phyloP scores from a whole-genome alignment of 441 rosid genomes.

The Erodium moschatum region DNA sequence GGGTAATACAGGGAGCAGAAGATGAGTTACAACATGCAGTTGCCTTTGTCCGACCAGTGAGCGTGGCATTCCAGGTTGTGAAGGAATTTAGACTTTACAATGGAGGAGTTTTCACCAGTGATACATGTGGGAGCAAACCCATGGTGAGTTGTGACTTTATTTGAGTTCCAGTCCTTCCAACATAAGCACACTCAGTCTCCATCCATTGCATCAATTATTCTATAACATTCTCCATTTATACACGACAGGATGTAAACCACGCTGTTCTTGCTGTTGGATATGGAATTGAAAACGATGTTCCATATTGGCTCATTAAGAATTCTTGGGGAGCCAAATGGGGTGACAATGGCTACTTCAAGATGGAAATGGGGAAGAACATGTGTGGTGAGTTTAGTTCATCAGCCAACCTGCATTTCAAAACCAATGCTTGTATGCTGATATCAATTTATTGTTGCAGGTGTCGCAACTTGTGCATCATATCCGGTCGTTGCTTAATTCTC shows the following conservation, averaged over 20 bases:
- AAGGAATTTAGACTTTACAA: constrained; percentile 54
- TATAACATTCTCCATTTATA: neutral
- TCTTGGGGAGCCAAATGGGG: constrained; percentile 89
- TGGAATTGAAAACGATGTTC: constrained; percentile 72
- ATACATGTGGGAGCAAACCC: constrained; percentile 57
- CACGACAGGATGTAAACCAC: constrained; percentile 79
- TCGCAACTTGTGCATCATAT: constrained; percentile 88
- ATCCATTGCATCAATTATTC: neutral
- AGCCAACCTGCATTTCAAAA: neutral
- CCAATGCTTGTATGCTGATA: neutral
- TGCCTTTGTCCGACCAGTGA: constrained; percentile 70
- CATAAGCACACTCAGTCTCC: neutral
- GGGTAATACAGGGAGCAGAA: constrained; percentile 64
- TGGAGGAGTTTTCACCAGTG: constrained; percentile 69
- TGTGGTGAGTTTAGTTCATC: constrained; percentile 51
- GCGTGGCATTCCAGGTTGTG: constrained; percentile 77
- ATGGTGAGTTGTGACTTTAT: constrained; percentile 42
- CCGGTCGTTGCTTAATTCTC: constrained; percentile 62
- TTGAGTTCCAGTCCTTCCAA: neutral
- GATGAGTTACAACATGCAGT: constrained; percentile 84
- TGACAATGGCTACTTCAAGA: constrained; percentile 75
- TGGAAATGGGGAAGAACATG: constrained; percentile 90
- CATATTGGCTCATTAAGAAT: constrained; percentile 86
- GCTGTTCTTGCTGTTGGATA: constrained; percentile 91
- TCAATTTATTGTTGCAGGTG: constrained; percentile 35